These are phyloP conservation scores for Tritrichomonas musculus DNA, from an alignment of 208 protist genomes.

Conservation along the genomic window DNA sequence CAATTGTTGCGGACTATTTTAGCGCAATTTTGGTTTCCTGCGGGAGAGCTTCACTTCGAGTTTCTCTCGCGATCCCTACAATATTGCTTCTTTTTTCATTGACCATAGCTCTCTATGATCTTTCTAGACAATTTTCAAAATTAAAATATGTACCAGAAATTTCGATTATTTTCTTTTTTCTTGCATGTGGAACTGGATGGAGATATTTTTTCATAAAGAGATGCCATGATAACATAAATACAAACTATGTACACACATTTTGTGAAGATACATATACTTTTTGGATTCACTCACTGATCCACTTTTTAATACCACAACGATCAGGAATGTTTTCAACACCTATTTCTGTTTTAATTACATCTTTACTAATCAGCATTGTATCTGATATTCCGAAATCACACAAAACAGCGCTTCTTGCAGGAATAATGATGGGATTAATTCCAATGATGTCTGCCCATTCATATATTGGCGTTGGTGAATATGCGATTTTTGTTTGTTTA, in stretches of 20 bases:
- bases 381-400: not conserved
- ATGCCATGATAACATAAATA: not conserved
- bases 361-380: not conserved
- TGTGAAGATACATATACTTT: not conserved
- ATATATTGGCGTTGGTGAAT: not conserved
- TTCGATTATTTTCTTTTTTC: not conserved
- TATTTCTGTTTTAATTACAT: not conserved
- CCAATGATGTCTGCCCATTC: not conserved
- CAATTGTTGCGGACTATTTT: not conserved
- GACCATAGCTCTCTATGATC: not conserved
- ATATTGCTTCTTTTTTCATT: not conserved
- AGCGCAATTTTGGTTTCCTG: not conserved
- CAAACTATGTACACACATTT: not conserved
- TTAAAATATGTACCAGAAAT: not conserved
- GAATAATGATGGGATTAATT: not conserved
- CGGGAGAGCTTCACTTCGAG: not conserved
- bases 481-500: not conserved
- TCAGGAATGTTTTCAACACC: not conserved
- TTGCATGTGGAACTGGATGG: not conserved
- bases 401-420: not conserved
- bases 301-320: not conserved
- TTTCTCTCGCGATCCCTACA: not conserved
- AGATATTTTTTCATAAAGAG: not conserved
- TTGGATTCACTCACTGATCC: conserved; percentile 7
- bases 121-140: not conserved